A percentile compares a stretch with the other conserved stretches of the same genome.
phyloP scores from a whole-genome alignment of 257 asterid species.

The Datura wrightii region DNA sequence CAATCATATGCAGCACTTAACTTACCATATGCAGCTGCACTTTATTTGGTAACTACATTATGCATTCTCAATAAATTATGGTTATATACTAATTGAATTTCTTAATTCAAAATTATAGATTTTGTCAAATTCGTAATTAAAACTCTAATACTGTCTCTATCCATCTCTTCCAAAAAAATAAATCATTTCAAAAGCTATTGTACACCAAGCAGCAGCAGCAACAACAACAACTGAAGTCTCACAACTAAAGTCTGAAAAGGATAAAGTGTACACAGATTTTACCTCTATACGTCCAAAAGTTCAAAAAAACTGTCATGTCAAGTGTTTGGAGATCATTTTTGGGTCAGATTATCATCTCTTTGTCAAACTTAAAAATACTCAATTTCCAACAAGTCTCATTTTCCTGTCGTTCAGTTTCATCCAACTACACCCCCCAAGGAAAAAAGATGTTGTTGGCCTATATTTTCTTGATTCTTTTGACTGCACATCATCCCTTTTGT shows the following conservation, averaged over 20 bases:
- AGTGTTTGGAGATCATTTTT: not conserved
- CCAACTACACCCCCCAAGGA: not conserved
- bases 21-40: too few species aligned
- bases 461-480: conserved; percentile 18
- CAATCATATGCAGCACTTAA: too few species aligned
- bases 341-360: not conserved
- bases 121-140: too few species aligned
- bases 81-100: too few species aligned
- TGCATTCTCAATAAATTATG: too few species aligned
- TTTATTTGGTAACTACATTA: too few species aligned
- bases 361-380: conserved; percentile 17
- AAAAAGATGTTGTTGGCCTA: not conserved
- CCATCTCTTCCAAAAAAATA: too few species aligned
- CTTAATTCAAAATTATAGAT: too few species aligned
- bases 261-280: too few species aligned
- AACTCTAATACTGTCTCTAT: not conserved
- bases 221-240: too few species aligned
- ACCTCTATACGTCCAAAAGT: not conserved
- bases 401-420: not conserved
- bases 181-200: not conserved
- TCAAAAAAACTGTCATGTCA: not conserved
- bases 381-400: not conserved
- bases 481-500: not conserved
- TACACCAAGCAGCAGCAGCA: too few species aligned
- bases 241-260: too few species aligned